These are phyloP conservation scores for Corylus americana DNA, from an alignment of 306 rosid genomes.

Conservation along the genomic window DNA sequence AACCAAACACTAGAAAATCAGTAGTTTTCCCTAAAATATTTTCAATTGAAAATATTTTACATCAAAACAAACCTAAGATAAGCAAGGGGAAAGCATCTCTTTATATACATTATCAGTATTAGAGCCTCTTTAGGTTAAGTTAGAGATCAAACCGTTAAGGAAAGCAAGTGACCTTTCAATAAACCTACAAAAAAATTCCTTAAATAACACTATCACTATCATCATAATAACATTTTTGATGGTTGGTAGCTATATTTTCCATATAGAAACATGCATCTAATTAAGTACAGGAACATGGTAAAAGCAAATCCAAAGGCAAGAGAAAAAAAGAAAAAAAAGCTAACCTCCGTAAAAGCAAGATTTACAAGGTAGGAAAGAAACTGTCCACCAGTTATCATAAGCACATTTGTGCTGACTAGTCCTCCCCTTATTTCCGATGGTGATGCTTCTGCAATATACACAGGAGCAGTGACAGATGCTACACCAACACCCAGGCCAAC, in stretches of 20 bases:
- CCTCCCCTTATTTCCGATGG: constrained; percentile 91
- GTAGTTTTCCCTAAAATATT: no score
- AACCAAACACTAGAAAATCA: no score
- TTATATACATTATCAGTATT: background rate
- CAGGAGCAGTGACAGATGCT: constrained; percentile 90
- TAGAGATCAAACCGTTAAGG: background rate
- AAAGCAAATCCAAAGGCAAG: constrained; percentile 19
- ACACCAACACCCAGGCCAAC: constrained; percentile 75
- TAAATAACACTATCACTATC: background rate
- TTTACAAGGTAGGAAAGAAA: constrained; percentile 74
- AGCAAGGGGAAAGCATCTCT: background rate
- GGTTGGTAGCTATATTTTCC: background rate
- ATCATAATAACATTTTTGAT: background rate
- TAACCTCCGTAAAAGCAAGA: constrained; percentile 73
- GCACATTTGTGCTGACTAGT: constrained; percentile 73
- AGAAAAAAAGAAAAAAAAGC: constrained; percentile 27
- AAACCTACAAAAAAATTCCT: background rate
- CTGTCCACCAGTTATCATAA: constrained; percentile 88
- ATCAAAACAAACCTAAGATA: background rate
- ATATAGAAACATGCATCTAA: background rate
- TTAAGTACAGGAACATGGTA: background rate
- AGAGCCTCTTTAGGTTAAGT: background rate
- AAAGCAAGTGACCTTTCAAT: background rate
- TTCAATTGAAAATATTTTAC: no score
- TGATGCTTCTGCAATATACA: constrained; percentile 86